phyloP scores from a whole-genome alignment of 441 rosid species.

The Croton laevigatus region DNA sequence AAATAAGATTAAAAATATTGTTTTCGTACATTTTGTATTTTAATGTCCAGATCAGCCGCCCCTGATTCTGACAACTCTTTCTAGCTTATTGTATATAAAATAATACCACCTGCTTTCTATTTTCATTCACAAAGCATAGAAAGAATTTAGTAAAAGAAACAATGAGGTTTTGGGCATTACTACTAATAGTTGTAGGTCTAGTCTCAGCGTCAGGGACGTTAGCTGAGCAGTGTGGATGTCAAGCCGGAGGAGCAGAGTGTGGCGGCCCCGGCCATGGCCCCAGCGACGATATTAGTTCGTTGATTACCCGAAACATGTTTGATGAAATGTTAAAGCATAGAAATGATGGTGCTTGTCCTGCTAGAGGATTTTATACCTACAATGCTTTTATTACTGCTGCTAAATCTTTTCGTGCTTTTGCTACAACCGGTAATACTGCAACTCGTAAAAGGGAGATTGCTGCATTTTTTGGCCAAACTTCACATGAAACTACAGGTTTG shows the following conservation, averaged over 20 bases:
- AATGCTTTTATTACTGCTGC: slow-evolving; percentile 55
- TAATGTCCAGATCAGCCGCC: no score
- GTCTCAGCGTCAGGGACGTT: no score
- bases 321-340: slow-evolving; percentile 50
- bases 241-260: background rate
- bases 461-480: slow-evolving; percentile 70
- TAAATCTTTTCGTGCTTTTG: slow-evolving; percentile 41
- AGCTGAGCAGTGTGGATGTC: no score
- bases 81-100: no score
- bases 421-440: slow-evolving; percentile 40
- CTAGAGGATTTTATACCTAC: slow-evolving; percentile 54
- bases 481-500: slow-evolving; percentile 63
- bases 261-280: slow-evolving; percentile 3
- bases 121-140: no score
- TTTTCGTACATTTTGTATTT: no score
- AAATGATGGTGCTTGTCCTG: slow-evolving; percentile 44
- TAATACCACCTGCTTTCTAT: no score
- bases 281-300: background rate
- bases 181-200: no score
- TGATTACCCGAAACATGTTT: slow-evolving; percentile 16
- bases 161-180: no score
- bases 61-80: no score
- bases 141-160: no score
- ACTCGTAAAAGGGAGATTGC: slow-evolving; percentile 49
- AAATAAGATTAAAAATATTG: no score